Evolutionary conservation across 345 rosid species (phyloP), one percentile per base, ranked within the genome.

Genomic region (Citrus cavaleriei): DNA sequence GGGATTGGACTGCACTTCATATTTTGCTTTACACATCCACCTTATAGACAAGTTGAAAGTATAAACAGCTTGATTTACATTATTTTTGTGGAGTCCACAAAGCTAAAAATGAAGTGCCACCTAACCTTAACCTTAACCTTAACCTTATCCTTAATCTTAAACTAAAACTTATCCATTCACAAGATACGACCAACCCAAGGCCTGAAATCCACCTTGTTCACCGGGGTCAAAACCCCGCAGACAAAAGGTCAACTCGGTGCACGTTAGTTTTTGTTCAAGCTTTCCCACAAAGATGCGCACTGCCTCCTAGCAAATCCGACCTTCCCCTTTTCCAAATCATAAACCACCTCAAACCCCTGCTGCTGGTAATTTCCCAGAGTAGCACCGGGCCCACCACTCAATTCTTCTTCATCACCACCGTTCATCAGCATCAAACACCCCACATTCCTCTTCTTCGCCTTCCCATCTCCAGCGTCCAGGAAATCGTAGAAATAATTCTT

Each of bases 361-460:
- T 95, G 99, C 82, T 95, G 99, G 51, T 90, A 95, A 78, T 95
- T 95, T 25, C 98, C 98, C 1, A 95, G 42, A 2, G 88, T 90
- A 0, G 88, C 99, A 19, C 89, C 97, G 4, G 99, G 93, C 73
- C 98, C 99, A 78, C 93, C 97, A 0, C 71, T 78, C 77, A 90
- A 76, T 78, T 95, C 99, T 10, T 79, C 70, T 49, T 93, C 99
- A 78, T 88, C 95, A 28, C 99, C 97, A 13, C 94, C 95, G 92
- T 93, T 88, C 97, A 95, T 91, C 86, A 95, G 46, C 98, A 93
- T 95, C 82, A 95, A 77, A 66, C 98, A 95, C 14, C 98, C 98
- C 2, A 91, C 90, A 10, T 70, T 88, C 74, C 89, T 89, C 83
- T 88, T 82, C 87, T 73, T 83, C 75, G 78, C 38, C 1, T 60